Evolutionary conservation across 768 basidiomycete genomes (phyloP).

Genomic region (Hericium rajendrae): DNA sequence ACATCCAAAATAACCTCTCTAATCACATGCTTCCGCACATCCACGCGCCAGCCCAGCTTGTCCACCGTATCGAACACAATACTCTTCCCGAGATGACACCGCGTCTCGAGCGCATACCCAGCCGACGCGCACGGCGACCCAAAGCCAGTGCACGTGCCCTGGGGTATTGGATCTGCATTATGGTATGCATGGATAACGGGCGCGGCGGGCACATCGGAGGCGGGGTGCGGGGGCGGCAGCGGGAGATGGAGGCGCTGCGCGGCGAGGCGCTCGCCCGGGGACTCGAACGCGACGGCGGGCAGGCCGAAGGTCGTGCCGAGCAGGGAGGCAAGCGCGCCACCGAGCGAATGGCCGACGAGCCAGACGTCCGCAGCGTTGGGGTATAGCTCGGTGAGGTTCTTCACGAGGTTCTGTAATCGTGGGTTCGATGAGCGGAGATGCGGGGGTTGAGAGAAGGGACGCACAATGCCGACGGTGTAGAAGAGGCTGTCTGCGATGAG

Average conservation of each 20-base stretch:
- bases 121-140: constrained; percentile 46
- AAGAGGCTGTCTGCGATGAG: constrained; percentile 87
- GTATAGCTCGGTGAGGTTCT: constrained; percentile 46
- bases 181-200: constrained; percentile 43
- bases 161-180: constrained; percentile 65
- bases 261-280: constrained; percentile 55
- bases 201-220: constrained; percentile 10
- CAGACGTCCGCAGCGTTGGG: constrained; percentile 52
- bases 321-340: constrained; percentile 54
- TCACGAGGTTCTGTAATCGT: constrained; percentile 37
- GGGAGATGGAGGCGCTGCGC: constrained; percentile 56
- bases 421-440: not conserved
- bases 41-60: constrained; percentile 49
- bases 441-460: constrained; percentile 18
- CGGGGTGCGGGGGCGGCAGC: constrained; percentile 28
- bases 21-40: constrained; percentile 47
- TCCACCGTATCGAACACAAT: constrained; percentile 65
- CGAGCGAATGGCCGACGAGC: constrained; percentile 54
- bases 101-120: constrained; percentile 56
- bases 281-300: constrained; percentile 56
- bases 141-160: constrained; percentile 43
- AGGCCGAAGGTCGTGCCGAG: constrained; percentile 57
- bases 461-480: constrained; percentile 78
- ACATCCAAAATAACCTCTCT: constrained; percentile 44
- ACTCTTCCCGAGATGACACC: constrained; percentile 52